Percentiles rank a stretch among this genome's conserved stretches.
Evolutionary conservation across 2,329 filamentous ascomycete species (phyloP).

Genomic region (Stachybotrys echinatus): DNA sequence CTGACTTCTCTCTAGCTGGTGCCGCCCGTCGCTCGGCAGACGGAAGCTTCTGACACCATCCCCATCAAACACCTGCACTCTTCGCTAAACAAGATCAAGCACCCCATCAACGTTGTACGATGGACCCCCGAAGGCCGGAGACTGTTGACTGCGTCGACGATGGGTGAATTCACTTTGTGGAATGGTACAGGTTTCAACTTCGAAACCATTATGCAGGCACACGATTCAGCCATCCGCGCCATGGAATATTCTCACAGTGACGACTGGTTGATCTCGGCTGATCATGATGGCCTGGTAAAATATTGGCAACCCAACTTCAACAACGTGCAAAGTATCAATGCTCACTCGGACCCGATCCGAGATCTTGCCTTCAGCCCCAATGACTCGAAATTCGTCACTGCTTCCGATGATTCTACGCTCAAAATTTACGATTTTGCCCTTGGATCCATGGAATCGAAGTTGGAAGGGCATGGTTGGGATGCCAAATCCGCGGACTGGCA

Average conservation of each 20-base stretch:
- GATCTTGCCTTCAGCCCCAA: constrained; percentile 92
- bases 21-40: constrained; percentile 70
- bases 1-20: constrained; percentile 59
- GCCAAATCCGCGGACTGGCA: constrained; percentile 98
- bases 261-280: constrained; percentile 94
- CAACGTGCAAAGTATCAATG: constrained; percentile 91
- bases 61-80: constrained; percentile 95
- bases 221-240: constrained; percentile 80
- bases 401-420: constrained; percentile 85
- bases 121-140: constrained; percentile 96
- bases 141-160: constrained; percentile 87
- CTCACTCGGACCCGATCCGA: constrained; percentile 82
- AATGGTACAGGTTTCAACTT: constrained; percentile 99
- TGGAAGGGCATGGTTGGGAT: constrained; percentile 97
- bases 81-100: constrained; percentile 97
- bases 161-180: constrained; percentile 97
- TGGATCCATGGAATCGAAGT: constrained; percentile 73
- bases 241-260: constrained; percentile 89
- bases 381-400: constrained; percentile 93
- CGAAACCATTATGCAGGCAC: constrained; percentile 97
- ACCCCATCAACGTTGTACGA: constrained; percentile 92
- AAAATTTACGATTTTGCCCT: constrained; percentile 96
- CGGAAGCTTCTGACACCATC: constrained; percentile 76
- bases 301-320: constrained; percentile 99
- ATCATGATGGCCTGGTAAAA: constrained; percentile 92